phyloP scores from a whole-genome alignment of 2,329 filamentous ascomycete genomes.

The Geosmithia putterillii region DNA sequence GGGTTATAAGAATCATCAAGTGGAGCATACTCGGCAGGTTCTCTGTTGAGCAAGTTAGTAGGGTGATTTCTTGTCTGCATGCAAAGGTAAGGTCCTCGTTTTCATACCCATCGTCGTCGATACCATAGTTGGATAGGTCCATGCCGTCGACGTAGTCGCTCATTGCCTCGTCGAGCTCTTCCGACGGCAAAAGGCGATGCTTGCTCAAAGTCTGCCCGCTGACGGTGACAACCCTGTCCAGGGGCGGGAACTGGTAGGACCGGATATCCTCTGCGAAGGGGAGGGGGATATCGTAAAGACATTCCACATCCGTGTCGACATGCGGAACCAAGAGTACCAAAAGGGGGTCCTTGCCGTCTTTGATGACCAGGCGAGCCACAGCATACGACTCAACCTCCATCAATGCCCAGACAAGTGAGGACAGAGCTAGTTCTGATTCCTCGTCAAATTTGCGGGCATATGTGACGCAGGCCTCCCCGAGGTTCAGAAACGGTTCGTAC shows the following conservation, averaged over 20 bases:
- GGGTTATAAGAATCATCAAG: conserved; percentile 79
- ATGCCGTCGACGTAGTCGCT: conserved; percentile 84
- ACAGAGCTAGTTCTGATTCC: conserved; percentile 74
- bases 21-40: conserved; percentile 53
- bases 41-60: conserved; percentile 15
- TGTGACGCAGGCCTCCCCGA: conserved; percentile 71
- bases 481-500: conserved; percentile 75
- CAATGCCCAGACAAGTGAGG: conserved; percentile 79
- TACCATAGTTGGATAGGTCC: conserved; percentile 64
- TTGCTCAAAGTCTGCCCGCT: conserved; percentile 68
- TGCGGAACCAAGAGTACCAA: conserved; percentile 70
- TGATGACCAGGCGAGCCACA: conserved; percentile 72
- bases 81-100: no score
- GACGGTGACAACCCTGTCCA: conserved; percentile 81
- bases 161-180: conserved; percentile 70
- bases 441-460: conserved; percentile 67
- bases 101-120: conserved; percentile 59
- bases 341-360: conserved; percentile 67
- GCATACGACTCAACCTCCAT: conserved; percentile 78
- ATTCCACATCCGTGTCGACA: conserved; percentile 70
- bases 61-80: no score
- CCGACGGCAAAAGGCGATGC: conserved; percentile 70
- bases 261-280: conserved; percentile 91
- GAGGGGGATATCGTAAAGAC: conserved; percentile 77
- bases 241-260: conserved; percentile 78